Percentiles rank a stretch among this genome's conserved stretches.
Conservation (phyloP, 768 basidiomycete genomes). For the Antrodiella citrinella region DNA sequence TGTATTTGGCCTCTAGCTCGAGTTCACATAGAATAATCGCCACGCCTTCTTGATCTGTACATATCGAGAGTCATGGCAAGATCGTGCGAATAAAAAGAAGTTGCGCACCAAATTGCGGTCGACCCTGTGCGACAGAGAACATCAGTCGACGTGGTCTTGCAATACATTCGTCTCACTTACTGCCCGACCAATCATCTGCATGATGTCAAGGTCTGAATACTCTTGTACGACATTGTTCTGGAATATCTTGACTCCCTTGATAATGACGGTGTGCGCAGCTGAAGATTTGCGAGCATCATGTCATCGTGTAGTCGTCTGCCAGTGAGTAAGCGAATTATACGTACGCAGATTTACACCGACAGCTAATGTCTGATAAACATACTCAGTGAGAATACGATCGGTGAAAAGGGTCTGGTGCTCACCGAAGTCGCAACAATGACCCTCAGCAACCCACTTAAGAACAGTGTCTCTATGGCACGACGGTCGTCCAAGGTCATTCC, state of each 20-base stretch:
- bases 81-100: neutral
- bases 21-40: constrained; percentile 79
- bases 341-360: constrained; percentile 93
- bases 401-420: too few species aligned
- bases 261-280: constrained; percentile 91
- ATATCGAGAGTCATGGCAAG: neutral
- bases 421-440: constrained; percentile 83
- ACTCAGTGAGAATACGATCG: neutral
- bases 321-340: constrained; percentile 16
- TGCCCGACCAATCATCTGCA: constrained; percentile 96
- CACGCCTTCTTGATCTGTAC: constrained; percentile 70
- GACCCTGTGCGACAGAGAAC: constrained; percentile 45
- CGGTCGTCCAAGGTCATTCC: constrained; percentile 74
- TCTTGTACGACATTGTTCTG: constrained; percentile 63
- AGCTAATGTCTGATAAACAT: constrained; percentile 67
- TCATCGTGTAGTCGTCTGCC: constrained; percentile 1
- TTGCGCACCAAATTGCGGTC: constrained; percentile 83
- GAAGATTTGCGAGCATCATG: neutral
- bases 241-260: constrained; percentile 84
- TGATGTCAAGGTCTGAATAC: constrained; percentile 87
- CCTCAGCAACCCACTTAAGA: constrained; percentile 50
- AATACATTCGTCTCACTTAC: too few species aligned
- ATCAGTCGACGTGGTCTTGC: neutral
- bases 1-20: constrained; percentile 65
- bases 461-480: constrained; percentile 64